Evolutionary conservation across 345 rosid genomes (phyloP).

Genomic region (Dimocarpus longan): DNA sequence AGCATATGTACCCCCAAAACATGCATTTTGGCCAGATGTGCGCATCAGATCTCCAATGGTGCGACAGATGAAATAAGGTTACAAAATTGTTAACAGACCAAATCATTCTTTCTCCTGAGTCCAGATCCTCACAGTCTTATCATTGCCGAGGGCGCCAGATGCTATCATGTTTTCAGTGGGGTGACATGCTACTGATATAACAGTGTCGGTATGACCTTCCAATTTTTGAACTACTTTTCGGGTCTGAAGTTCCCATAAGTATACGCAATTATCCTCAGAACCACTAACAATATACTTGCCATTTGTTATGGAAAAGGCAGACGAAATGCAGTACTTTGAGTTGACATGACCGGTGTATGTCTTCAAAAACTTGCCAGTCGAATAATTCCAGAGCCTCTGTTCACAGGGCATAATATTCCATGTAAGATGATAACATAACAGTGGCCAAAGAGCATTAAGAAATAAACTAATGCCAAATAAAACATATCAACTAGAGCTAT

Average conservation of each 20-base stretch:
- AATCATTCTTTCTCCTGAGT: constrained; percentile 50
- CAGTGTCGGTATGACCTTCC: constrained; percentile 88
- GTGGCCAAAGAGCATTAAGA: background rate
- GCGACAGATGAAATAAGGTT: background rate
- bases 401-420: constrained; percentile 14
- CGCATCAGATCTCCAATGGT: background rate
- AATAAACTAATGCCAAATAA: background rate
- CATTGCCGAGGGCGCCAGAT: constrained; percentile 79
- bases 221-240: constrained; percentile 82
- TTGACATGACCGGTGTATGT: constrained; percentile 80
- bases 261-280: constrained; percentile 81
- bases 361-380: constrained; percentile 76
- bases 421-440: constrained; percentile 2
- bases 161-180: constrained; percentile 82
- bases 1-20: no score
- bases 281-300: constrained; percentile 85
- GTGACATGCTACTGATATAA: constrained; percentile 82
- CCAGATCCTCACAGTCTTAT: constrained; percentile 83
- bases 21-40: background rate
- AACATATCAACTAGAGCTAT: background rate
- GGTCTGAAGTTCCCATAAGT: constrained; percentile 90
- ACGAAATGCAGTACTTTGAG: constrained; percentile 67
- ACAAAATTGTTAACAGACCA: background rate
- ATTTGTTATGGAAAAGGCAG: constrained; percentile 78
- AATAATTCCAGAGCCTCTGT: constrained; percentile 89